These are phyloP conservation scores for Gentiana dahurica DNA, from an alignment of 257 asterid species.

Conservation along the genomic window DNA sequence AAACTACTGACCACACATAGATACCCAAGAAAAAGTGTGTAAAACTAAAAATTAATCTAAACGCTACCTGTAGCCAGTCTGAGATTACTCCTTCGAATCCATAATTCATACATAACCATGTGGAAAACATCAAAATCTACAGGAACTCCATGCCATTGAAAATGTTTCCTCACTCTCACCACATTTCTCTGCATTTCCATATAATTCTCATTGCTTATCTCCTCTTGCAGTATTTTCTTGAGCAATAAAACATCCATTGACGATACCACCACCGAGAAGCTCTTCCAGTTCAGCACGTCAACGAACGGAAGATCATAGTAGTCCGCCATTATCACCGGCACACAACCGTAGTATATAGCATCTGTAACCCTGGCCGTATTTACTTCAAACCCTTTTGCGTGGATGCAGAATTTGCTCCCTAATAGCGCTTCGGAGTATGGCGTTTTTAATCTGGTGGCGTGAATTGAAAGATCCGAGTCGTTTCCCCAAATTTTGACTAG, in stretches of 20 bases:
- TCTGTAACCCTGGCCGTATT: slow-evolving; percentile 87
- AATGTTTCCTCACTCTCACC: slow-evolving; percentile 52
- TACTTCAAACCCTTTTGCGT: slow-evolving; percentile 86
- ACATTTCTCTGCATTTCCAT: slow-evolving; percentile 53
- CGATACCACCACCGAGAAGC: slow-evolving; percentile 51
- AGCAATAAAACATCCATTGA: slow-evolving; percentile 43
- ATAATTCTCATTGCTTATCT: slow-evolving; percentile 22
- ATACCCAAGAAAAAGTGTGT: slow-evolving; percentile 18
- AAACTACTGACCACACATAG: slow-evolving; percentile 31
- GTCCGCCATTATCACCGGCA: slow-evolving; percentile 77
- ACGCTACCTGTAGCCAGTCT: slow-evolving; percentile 1
- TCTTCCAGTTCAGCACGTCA: slow-evolving; percentile 58
- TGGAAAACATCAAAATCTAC: slow-evolving; percentile 63
- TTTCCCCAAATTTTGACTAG: slow-evolving; percentile 40
- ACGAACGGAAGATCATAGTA: slow-evolving; percentile 77
- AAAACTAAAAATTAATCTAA: not conserved
- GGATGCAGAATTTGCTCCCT: slow-evolving; percentile 80
- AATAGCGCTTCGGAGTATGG: slow-evolving; percentile 70
- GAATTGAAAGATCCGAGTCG: slow-evolving; percentile 54
- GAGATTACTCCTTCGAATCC: slow-evolving; percentile 66
- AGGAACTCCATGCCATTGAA: slow-evolving; percentile 50
- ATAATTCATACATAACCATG: slow-evolving; percentile 78
- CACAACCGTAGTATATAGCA: slow-evolving; percentile 77
- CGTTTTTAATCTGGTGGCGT: slow-evolving; percentile 46
- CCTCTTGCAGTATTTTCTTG: slow-evolving; percentile 37